A percentile compares a stretch with the other conserved stretches of the same genome.
Conservation (phyloP, 2,329 filamentous ascomycete genomes). For the Blumeria hordei region DNA sequence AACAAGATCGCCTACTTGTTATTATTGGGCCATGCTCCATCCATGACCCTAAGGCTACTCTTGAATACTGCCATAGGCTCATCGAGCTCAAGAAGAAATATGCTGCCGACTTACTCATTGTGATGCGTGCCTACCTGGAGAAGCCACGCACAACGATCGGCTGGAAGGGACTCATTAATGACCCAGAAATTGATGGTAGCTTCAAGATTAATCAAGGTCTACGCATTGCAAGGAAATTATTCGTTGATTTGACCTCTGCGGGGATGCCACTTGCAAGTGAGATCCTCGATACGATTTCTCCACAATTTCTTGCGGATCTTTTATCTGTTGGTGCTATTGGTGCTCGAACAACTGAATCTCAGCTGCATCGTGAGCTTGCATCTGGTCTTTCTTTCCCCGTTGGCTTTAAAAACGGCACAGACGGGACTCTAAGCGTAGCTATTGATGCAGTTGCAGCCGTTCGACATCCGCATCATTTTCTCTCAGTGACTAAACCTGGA, state of each 20-base stretch:
- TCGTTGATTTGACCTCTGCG: slow-evolving; percentile 70
- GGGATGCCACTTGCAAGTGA: slow-evolving; percentile 94
- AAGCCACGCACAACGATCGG: slow-evolving; percentile 95
- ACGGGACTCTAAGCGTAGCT: slow-evolving; percentile 71
- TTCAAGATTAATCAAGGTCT: slow-evolving; percentile 99
- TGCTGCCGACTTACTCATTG: slow-evolving; percentile 69
- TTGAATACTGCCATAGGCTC: slow-evolving; percentile 79
- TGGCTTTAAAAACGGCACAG: slow-evolving; percentile 98
- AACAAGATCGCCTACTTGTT: slow-evolving; percentile 37
- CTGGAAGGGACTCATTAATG: slow-evolving; percentile 98
- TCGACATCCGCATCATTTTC: slow-evolving; percentile 78
- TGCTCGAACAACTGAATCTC: slow-evolving; percentile 85
- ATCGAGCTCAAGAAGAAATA: slow-evolving; percentile 68
- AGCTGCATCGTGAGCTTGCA: slow-evolving; percentile 86
- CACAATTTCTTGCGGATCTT: slow-evolving; percentile 89
- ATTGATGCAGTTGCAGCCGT: slow-evolving; percentile 89
- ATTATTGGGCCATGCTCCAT: slow-evolving; percentile 93
- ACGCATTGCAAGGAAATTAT: slow-evolving; percentile 65
- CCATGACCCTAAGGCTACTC: slow-evolving; percentile 73
- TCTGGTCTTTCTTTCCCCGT: slow-evolving; percentile 92
- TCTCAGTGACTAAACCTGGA: slow-evolving; percentile 95
- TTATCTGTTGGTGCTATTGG: slow-evolving; percentile 92
- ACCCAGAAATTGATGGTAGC: slow-evolving; percentile 92
- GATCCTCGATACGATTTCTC: slow-evolving; percentile 95
- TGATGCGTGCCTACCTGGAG: slow-evolving; percentile 97